Conservation (phyloP, 1,139 yeast species). For the Lodderomyces oxycetoniae region DNA sequence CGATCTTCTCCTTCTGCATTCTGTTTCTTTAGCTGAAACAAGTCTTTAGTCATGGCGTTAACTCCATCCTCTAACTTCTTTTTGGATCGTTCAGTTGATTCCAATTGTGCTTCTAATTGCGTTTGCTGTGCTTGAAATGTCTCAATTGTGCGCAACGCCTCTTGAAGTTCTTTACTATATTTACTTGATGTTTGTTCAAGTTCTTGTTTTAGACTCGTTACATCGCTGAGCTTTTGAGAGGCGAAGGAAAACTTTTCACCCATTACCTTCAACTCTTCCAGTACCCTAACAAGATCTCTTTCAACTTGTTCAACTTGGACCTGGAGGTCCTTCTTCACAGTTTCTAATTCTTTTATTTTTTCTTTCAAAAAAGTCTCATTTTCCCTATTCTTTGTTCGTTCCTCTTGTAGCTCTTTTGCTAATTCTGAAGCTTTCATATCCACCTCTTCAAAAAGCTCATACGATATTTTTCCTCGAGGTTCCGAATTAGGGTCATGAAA, state of each 20-base stretch:
- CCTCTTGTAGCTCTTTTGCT: constrained; percentile 22
- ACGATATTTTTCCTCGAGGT: constrained; percentile 63
- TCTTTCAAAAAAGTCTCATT: constrained; percentile 26
- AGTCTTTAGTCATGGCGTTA: constrained; percentile 83
- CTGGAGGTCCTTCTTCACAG: constrained; percentile 15
- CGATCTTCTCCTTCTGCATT: constrained; percentile 50
- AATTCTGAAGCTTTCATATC: constrained; percentile 36
- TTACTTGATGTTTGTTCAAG: constrained; percentile 28
- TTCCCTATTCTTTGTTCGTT: constrained; percentile 22
- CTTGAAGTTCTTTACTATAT: constrained; percentile 28
- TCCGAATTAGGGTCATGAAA: constrained; percentile 70
- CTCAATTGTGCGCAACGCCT: constrained; percentile 21
- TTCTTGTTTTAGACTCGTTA: constrained; percentile 31
- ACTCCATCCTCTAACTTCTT: constrained; percentile 80
- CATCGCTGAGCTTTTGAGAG: constrained; percentile 26
- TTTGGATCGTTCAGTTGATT: constrained; percentile 41
- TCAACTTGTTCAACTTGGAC: constrained; percentile 8
- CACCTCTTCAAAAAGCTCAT: constrained; percentile 64
- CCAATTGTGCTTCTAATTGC: constrained; percentile 25
- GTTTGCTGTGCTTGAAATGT: constrained; percentile 23
- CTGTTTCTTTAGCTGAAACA: constrained; percentile 60
- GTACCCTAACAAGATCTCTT: constrained; percentile 21
- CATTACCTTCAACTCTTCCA: constrained; percentile 19
- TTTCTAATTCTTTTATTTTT: constrained; percentile 22
- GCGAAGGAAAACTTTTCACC: constrained; percentile 34